Evolutionary conservation across 257 asterid genomes (phyloP).

Genomic region (Dorcoceras hygrometricum): DNA sequence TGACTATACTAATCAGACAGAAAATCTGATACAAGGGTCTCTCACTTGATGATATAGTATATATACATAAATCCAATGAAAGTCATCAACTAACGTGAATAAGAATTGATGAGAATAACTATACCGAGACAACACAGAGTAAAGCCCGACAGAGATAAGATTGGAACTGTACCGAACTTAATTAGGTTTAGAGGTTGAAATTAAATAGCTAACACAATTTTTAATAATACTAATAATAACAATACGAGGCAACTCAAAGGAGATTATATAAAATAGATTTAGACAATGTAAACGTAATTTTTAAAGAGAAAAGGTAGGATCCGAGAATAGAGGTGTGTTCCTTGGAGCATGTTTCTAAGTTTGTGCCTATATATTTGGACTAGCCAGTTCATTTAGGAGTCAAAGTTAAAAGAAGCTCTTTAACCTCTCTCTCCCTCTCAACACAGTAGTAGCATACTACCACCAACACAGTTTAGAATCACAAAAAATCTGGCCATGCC

Average conservation of each 20-base stretch:
- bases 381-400: conserved; percentile 45
- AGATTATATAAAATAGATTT: conserved; percentile 31
- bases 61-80: no score
- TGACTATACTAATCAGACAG: neutral
- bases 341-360: conserved; percentile 35
- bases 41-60: no score
- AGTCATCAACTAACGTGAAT: neutral
- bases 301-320: conserved; percentile 50
- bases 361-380: conserved; percentile 51
- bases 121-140: neutral
- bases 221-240: neutral
- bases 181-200: neutral
- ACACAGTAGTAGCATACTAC: conserved; percentile 27
- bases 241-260: conserved; percentile 23
- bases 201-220: neutral
- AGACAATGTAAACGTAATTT: conserved; percentile 38
- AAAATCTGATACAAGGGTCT: no score
- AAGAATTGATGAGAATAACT: neutral
- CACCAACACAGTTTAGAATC: conserved; percentile 21
- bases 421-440: conserved; percentile 18
- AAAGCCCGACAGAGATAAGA: neutral
- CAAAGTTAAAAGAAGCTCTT: conserved; percentile 40
- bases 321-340: conserved; percentile 57
- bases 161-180: no score
- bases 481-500: conserved; percentile 51